These are phyloP conservation scores for Sclerotiophoma versabilis DNA, from an alignment of 2,329 filamentous ascomycete genomes.

Conservation along the genomic window DNA sequence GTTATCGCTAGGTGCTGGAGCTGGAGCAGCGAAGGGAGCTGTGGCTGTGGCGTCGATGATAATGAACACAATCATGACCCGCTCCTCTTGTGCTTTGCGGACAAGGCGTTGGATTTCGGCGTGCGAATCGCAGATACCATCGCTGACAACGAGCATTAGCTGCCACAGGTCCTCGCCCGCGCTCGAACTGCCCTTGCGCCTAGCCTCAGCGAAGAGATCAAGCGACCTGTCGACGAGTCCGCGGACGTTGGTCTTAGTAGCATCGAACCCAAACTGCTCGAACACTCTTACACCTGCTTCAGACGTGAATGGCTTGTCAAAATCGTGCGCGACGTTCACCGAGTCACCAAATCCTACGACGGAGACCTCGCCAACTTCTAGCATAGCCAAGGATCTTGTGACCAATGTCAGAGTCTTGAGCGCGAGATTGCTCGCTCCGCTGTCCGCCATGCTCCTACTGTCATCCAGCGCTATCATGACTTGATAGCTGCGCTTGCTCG, in stretches of 20 bases:
- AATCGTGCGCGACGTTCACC: conserved; percentile 84
- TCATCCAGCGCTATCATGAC: conserved; percentile 98
- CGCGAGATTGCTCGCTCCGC: conserved; percentile 76
- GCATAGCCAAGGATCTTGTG: conserved; percentile 83
- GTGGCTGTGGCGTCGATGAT: conserved; percentile 75
- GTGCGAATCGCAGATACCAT: conserved; percentile 92
- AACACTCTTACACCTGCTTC: conserved; percentile 85
- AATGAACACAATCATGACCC: conserved; percentile 98
- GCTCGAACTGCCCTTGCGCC: conserved; percentile 61
- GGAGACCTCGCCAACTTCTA: conserved; percentile 93
- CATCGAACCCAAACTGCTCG: conserved; percentile 82
- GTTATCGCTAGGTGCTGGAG: conserved; percentile 4
- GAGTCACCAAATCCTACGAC: conserved; percentile 88
- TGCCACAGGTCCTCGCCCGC: conserved; percentile 84
- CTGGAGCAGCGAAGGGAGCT: conserved; percentile 11
- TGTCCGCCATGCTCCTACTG: conserved; percentile 90
- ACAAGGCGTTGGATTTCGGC: conserved; percentile 82
- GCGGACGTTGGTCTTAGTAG: conserved; percentile 84
- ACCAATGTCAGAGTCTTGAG: conserved; percentile 95
- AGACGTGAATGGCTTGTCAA: conserved; percentile 80
- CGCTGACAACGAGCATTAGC: conserved; percentile 88
- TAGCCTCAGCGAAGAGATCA: conserved; percentile 79
- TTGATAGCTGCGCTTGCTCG: conserved; percentile 93
- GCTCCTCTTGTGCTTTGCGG: conserved; percentile 86
- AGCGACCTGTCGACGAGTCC: conserved; percentile 80